Percentiles rank a stretch among this genome's conserved stretches.
phyloP scores from a whole-genome alignment of 208 protist genomes.

The Lotmaria passim region DNA sequence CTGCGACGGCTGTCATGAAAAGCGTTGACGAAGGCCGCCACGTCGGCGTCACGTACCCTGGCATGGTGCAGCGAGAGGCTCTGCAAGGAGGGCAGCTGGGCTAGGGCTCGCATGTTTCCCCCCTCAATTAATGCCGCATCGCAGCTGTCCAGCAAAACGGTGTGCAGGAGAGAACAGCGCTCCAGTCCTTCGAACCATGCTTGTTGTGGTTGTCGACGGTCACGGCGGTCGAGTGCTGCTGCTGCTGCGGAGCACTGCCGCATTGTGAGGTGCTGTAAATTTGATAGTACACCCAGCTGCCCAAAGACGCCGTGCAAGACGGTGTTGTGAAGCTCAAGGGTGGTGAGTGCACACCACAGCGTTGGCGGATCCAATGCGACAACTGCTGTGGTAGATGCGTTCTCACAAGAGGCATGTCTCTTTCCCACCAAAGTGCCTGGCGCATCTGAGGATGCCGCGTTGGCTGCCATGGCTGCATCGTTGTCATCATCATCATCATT shows the following conservation, averaged over 20 bases:
- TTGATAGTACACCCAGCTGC: background rate
- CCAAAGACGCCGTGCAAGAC: background rate
- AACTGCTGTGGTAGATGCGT: too few species aligned
- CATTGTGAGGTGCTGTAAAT: constrained; percentile 9
- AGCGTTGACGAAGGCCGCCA: constrained; percentile 4
- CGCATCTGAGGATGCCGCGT: too few species aligned
- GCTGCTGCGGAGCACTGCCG: constrained; percentile 2
- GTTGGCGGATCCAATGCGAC: too few species aligned
- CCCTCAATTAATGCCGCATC: background rate
- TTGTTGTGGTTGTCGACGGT: background rate
- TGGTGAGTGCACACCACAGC: background rate
- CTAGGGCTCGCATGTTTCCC: constrained; percentile 5
- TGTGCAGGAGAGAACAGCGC: constrained; percentile 5
- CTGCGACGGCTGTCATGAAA: background rate
- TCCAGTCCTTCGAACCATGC: constrained; percentile 1
- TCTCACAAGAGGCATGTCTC: too few species aligned
- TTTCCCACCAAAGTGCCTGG: too few species aligned
- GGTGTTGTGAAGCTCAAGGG: constrained; percentile 13
- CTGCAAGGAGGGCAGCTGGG: constrained; percentile 14
- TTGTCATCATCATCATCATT: too few species aligned
- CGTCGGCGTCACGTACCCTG: constrained; percentile 5
- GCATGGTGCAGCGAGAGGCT: constrained; percentile 11
- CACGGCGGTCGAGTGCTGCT: background rate
- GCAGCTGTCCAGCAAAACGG: constrained; percentile 15
- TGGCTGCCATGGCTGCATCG: too few species aligned